Evolutionary conservation across 768 basidiomycete genomes (phyloP), one percentile per base, ranked within the genome.

Genomic region (Leucosporidium scottii): DNA sequence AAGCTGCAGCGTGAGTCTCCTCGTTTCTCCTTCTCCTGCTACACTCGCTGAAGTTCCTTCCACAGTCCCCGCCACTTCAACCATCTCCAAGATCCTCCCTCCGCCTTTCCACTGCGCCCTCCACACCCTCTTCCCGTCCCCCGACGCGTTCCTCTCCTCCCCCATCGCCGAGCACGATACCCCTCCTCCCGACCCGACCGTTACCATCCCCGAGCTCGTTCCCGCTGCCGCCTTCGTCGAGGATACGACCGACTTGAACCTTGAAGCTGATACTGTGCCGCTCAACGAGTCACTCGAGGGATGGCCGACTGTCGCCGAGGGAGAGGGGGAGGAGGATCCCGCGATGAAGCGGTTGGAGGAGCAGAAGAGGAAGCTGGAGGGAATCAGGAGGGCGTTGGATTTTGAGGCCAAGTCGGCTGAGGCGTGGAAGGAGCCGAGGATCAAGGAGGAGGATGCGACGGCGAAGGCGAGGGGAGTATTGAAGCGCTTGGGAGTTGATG

Each of bases 1-100:
- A 56, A 6, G 7, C 3, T 28, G 31, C 65, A 66, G 60, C 65
- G 65, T 66, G 48, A 1, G 65, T 23, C 55, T 12, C 4, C 21
- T 4, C 10, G 21, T 57, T 8, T 1, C 20, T 28, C 31, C 18
- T 8, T 1, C n/a, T 6, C 4, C 36, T 8, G 17, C 30, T 5
- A 21, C 4, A 1, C n/a, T 9, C 34, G 20, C 10, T 28, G 20
- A 6, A 34, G 0, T 21, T 2, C 13, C 4, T 15, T 39, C 9
- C 12, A 7, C 59, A 65, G 59, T 60, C 1, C 10, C 27, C 10
- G 34, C 64, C 3, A 49, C 50, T 7, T 4, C 17, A 10, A 17
- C 0, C 3, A 50, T 65, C 51, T 31, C 31, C 58, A 59, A 55
- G 59, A 18, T 44, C 23, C 49, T 51, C 13, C 47, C 27, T 34